phyloP scores from a whole-genome alignment of 805 yeast species.

The Maudiozyma pseudohumilis region DNA sequence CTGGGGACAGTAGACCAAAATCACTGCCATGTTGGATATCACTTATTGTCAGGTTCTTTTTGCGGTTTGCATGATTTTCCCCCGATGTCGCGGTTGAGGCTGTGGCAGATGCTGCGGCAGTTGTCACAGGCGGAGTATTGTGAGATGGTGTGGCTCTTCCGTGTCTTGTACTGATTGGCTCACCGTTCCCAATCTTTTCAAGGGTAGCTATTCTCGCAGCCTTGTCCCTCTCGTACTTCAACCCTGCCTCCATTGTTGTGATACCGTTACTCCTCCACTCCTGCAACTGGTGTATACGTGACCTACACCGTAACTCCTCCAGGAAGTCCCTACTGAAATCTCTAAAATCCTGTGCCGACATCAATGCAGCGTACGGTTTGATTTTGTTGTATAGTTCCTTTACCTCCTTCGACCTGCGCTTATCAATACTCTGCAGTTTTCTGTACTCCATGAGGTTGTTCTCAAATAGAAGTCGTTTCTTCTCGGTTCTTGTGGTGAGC shows the following conservation, averaged over 20 bases:
- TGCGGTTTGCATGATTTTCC: constrained; percentile 12
- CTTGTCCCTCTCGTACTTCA: constrained; percentile 82
- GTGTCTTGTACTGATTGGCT: constrained; percentile 18
- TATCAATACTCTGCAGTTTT: constrained; percentile 70
- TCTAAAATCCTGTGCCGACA: constrained; percentile 75
- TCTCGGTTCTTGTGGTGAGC: constrained; percentile 84
- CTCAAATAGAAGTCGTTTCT: constrained; percentile 70
- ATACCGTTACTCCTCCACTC: constrained; percentile 90
- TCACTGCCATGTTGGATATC: constrained; percentile 76
- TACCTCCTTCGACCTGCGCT: constrained; percentile 80
- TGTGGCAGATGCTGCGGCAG: constrained; percentile 25
- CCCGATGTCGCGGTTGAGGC: neutral
- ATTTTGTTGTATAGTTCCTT: constrained; percentile 67
- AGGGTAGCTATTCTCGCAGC: constrained; percentile 51
- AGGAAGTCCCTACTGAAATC: constrained; percentile 63
- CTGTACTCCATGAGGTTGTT: constrained; percentile 79
- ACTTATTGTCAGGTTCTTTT: constrained; percentile 39
- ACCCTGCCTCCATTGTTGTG: constrained; percentile 72
- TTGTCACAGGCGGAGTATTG: constrained; percentile 20
- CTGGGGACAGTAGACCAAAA: constrained; percentile 71
- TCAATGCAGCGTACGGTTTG: constrained; percentile 71
- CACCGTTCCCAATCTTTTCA: constrained; percentile 39
- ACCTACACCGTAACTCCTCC: constrained; percentile 67
- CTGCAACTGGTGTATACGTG: constrained; percentile 80
- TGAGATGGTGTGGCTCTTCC: constrained; percentile 22